Base-by-base conservation (phyloP, 768 basidiomycete genomes). In the Tulasnella sp. region DNA sequence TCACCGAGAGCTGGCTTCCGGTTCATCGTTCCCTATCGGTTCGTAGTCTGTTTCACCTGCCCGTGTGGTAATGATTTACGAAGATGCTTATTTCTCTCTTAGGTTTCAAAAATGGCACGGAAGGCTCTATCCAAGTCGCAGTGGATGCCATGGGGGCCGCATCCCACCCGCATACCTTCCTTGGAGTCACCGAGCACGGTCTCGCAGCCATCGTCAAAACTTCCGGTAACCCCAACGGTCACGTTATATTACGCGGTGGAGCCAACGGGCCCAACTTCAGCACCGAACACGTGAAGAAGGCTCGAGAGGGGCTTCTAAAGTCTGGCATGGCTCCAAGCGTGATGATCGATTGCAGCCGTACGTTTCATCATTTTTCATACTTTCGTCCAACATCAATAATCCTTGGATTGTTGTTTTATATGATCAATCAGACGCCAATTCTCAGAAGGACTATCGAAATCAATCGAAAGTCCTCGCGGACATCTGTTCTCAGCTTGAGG, bases 101-200 rank as follows among this genome's bases (percentile, higher is more conserved):
- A 64, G 90, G 92, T 8, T 99, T 99, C 84, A 99, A 99, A 74
- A 99, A 99, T 70, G 95, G 96, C 56, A 99, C 96, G 2, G 95
- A 98, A 71, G 96, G 96, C 56, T 69, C 71, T 63, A 84, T 97
- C 51, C 74, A 80, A 0, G 90, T 98, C 34, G 95, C 95, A 2
- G 87, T 98, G 58, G 96, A 99, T 71, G 96, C 95, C 15, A 97
- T 98, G 94, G 81, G 84, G 62, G 85, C 90, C 0, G 82, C 90
- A 11, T 86, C 85, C 2, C 86, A 92, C 69, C 89, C 93, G 3
- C 95, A 98, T 71, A 88, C 90, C 32, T 98, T 98, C 78, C 91
- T 98, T 86, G 94, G 76, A 60, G 73, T 78, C 51, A 76, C 74
- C 61, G 68, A 70, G 53, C 71, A 73, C 34, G 52, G 52, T 19